Percentiles rank a stretch among this genome's conserved stretches.
These are phyloP conservation scores for Trichoderma pleuroti DNA, from an alignment of 2,329 filamentous ascomycete species.

Conservation along the genomic window DNA sequence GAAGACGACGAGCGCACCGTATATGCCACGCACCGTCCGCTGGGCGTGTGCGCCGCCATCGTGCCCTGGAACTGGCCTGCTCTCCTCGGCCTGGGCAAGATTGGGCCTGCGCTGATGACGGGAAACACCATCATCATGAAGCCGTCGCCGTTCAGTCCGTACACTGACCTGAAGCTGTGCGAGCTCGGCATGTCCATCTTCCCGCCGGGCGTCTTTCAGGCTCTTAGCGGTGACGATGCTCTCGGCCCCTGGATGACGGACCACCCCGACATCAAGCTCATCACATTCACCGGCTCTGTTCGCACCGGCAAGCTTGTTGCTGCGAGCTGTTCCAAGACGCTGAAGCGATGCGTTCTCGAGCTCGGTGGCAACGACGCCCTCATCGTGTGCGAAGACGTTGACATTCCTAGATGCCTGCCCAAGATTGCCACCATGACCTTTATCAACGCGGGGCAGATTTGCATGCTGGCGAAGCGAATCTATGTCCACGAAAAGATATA, in stretches of 20 bases:
- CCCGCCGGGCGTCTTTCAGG: conserved; percentile 60
- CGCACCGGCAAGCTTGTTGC: conserved; percentile 69
- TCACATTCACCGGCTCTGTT: conserved; percentile 71
- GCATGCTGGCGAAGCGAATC: conserved; percentile 56
- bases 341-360: conserved; percentile 64
- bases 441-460: conserved; percentile 55
- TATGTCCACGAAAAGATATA: conserved; percentile 58
- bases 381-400: conserved; percentile 46
- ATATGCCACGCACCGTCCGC: conserved; percentile 26
- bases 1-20: conserved; percentile 29
- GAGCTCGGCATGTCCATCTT: conserved; percentile 56
- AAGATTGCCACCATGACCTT: conserved; percentile 44
- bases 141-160: conserved; percentile 56
- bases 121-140: conserved; percentile 56
- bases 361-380: conserved; percentile 65
- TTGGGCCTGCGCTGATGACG: conserved; percentile 54
- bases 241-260: conserved; percentile 56
- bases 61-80: conserved; percentile 50
- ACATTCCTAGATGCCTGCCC: conserved; percentile 37
- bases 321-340: conserved; percentile 62
- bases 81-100: conserved; percentile 48
- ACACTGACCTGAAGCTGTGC: conserved; percentile 54
- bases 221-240: conserved; percentile 56
- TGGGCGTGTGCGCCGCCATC: conserved; percentile 45
- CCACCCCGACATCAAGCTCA: conserved; percentile 58